Evolutionary conservation across 2,329 filamentous ascomycete species (phyloP).

Genomic region (Fusarium scirpi): DNA sequence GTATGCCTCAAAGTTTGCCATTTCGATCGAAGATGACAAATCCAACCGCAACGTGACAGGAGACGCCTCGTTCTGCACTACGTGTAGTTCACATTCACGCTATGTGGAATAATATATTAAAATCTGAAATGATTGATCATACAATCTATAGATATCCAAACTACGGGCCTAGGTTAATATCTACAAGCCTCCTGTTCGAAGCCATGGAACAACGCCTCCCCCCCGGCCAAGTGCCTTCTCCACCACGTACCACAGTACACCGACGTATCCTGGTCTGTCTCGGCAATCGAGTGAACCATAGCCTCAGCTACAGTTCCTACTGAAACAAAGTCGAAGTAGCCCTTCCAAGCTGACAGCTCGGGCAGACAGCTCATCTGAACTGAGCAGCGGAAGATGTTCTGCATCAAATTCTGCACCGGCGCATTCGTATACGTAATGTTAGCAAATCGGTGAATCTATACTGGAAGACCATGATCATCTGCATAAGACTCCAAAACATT

Average conservation of each 20-base stretch:
- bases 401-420: not conserved
- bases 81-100: too few species aligned
- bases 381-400: conserved; percentile 11
- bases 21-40: conserved; percentile 5
- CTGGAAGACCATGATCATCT: not conserved
- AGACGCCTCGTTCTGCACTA: too few species aligned
- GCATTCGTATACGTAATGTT: not conserved
- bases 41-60: too few species aligned
- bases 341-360: conserved; percentile 9
- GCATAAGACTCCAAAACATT: conserved; percentile 40
- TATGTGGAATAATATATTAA: too few species aligned
- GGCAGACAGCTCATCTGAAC: not conserved
- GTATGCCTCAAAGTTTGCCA: not conserved
- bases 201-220: not conserved
- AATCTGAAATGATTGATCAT: too few species aligned
- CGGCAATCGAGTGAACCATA: not conserved
- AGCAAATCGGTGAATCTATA: conserved; percentile 8
- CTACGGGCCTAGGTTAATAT: not conserved
- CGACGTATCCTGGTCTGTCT: not conserved
- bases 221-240: not conserved
- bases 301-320: conserved; percentile 2
- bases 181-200: not conserved
- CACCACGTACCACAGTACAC: not conserved
- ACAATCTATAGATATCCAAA: not conserved
- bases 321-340: conserved; percentile 11